A percentile compares a stretch with the other conserved stretches of the same genome.
phyloP scores from a whole-genome alignment of 257 asterid species.

The Plantago major region DNA sequence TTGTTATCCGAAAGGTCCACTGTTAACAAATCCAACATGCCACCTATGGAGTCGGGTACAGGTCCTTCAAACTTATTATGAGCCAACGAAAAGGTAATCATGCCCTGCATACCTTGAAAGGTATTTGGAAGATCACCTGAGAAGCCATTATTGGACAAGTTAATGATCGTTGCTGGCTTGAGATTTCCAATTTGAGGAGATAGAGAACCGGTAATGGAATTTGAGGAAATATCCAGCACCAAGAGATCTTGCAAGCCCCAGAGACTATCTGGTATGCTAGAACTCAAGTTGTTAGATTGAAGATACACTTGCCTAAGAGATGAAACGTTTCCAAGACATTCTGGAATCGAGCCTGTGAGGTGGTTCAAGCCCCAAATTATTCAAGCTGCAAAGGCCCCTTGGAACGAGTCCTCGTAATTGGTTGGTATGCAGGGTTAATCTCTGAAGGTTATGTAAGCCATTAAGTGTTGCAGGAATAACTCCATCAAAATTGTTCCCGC shows the following conservation, averaged over 20 bases:
- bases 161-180: constrained; percentile 7
- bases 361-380: constrained; percentile 19
- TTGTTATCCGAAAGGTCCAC: constrained; percentile 33
- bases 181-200: constrained; percentile 27
- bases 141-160: constrained; percentile 31
- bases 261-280: constrained; percentile 24
- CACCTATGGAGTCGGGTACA: constrained; percentile 25
- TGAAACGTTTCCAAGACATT: constrained; percentile 29
- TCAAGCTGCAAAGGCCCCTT: constrained; percentile 14
- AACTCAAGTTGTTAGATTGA: constrained; percentile 20
- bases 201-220: constrained; percentile 4
- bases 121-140: constrained; percentile 29
- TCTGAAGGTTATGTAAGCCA: constrained; percentile 21
- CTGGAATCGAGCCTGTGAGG: constrained; percentile 26
- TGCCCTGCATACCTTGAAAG: constrained; percentile 15
- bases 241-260: constrained; percentile 17
- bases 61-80: constrained; percentile 26
- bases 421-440: constrained; percentile 11
- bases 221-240: constrained; percentile 34
- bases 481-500: constrained; percentile 25
- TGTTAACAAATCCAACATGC: constrained; percentile 18
- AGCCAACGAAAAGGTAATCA: constrained; percentile 29
- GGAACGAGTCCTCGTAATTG: constrained; percentile 25
- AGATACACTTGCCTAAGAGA: constrained; percentile 25
- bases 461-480: constrained; percentile 15